A percentile compares a stretch with the other conserved stretches of the same genome.
phyloP scores from a whole-genome alignment of 2,329 filamentous ascomycete genomes.

The Fusarium azukiicola region DNA sequence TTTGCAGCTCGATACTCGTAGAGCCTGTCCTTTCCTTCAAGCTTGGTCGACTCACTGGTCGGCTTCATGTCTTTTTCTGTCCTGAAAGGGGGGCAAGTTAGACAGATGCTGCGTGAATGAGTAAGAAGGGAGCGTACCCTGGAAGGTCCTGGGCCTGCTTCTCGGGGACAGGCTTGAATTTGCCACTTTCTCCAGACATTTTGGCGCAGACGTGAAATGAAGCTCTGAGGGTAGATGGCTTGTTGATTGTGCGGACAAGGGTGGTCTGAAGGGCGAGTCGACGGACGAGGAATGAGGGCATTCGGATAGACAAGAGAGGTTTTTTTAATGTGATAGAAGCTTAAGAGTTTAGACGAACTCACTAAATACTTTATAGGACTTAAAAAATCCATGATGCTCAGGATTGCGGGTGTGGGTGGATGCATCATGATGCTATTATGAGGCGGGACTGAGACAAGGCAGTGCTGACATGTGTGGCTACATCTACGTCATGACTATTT shows the following conservation, averaged over 20 bases:
- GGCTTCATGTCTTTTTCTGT: constrained; percentile 64
- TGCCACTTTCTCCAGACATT: constrained; percentile 54
- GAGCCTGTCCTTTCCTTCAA: constrained; percentile 63
- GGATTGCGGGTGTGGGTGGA: not conserved
- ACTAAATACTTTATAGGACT: not conserved
- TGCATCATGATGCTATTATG: not conserved
- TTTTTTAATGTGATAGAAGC: too few relatives aligned
- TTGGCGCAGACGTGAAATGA: not conserved
- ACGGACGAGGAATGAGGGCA: not conserved
- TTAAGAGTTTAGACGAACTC: too few relatives aligned
- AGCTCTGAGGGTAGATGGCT: not conserved
- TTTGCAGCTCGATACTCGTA: constrained; percentile 67
- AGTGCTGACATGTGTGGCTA: not conserved
- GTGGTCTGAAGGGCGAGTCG: not conserved
- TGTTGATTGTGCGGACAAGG: not conserved
- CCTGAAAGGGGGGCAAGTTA: constrained; percentile 37
- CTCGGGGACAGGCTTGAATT: constrained; percentile 60
- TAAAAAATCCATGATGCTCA: not conserved
- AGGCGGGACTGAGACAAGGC: not conserved
- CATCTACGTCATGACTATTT: not conserved
- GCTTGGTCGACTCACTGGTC: constrained; percentile 63
- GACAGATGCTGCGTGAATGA: too few relatives aligned
- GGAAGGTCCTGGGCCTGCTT: constrained; percentile 63
- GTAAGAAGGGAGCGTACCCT: constrained; percentile 52
- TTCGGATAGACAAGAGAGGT: not conserved